These are phyloP conservation scores for Nepenthes alata DNA, from an alignment of 179 eudicot genomes.

Conservation along the genomic window DNA sequence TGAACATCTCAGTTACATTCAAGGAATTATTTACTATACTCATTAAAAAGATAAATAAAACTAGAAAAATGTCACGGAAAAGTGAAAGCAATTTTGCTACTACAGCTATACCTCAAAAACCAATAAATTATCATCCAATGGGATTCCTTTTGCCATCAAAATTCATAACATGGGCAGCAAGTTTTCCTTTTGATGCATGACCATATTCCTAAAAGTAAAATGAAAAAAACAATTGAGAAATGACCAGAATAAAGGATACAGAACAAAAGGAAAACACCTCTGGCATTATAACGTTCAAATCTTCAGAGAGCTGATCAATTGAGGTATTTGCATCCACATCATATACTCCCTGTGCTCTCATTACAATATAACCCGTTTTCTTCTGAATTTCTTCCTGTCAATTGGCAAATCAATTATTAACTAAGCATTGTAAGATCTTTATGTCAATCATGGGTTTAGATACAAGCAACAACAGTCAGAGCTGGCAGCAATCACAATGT, in stretches of 20 bases:
- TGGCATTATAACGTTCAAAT: slow-evolving; percentile 73
- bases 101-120: not conserved
- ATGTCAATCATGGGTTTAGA: no score
- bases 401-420: slow-evolving; percentile 5
- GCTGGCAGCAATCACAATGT: not conserved
- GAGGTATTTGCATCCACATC: slow-evolving; percentile 99
- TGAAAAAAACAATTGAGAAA: not conserved
- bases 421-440: no score
- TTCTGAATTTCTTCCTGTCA: slow-evolving; percentile 88
- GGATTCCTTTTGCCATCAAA: not conserved
- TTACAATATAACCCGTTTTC: slow-evolving; percentile 89
- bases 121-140: not conserved
- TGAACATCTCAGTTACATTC: no score
- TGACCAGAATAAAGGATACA: no score
- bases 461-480: not conserved
- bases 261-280: slow-evolving; percentile 38
- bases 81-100: no score
- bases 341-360: slow-evolving; percentile 91
- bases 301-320: slow-evolving; percentile 92
- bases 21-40: no score
- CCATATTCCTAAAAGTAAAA: not conserved
- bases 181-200: not conserved
- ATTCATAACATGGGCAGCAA: not conserved
- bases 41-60: no score
- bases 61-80: no score